phyloP scores from a whole-genome alignment of 495 filamentous ascomycete genomes.

The Trichoderma virens region DNA sequence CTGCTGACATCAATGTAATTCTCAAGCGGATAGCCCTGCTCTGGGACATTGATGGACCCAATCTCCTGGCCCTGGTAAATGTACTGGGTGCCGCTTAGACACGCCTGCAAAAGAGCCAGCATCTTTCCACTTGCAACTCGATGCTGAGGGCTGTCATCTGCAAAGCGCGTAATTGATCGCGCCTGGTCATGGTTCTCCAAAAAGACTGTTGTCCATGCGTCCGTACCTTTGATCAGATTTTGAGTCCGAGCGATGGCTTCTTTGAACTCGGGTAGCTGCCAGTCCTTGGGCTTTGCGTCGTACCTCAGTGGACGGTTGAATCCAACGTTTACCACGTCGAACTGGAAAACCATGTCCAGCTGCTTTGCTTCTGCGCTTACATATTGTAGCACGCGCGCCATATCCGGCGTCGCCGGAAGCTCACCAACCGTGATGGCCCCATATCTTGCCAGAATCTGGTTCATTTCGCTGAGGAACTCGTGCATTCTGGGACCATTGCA shows the following conservation, averaged over 20 bases:
- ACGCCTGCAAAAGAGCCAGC: conserved; percentile 50
- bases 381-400: conserved; percentile 44
- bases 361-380: conserved; percentile 47
- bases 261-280: conserved; percentile 45
- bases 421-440: conserved; percentile 60
- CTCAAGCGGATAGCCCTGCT: conserved; percentile 50
- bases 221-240: conserved; percentile 48
- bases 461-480: conserved; percentile 52
- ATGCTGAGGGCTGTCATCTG: conserved; percentile 37
- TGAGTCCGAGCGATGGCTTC: conserved; percentile 50
- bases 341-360: conserved; percentile 64
- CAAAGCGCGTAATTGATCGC: conserved; percentile 50
- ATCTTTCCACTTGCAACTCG: conserved; percentile 50
- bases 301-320: conserved; percentile 45
- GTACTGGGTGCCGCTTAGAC: conserved; percentile 35
- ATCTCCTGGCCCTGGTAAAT: conserved; percentile 69
- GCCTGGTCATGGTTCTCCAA: conserved; percentile 63
- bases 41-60: conserved; percentile 59
- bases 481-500: conserved; percentile 56
- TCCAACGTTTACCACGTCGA: conserved; percentile 48
- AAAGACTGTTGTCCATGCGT: conserved; percentile 63
- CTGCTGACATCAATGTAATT: conserved; percentile 18
- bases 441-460: conserved; percentile 47
- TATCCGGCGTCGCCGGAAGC: conserved; percentile 49
- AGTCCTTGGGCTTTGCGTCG: conserved; percentile 51